Evolutionary conservation across 176 grass and related monocot species (phyloP).

Genomic region (Typha latifolia): DNA sequence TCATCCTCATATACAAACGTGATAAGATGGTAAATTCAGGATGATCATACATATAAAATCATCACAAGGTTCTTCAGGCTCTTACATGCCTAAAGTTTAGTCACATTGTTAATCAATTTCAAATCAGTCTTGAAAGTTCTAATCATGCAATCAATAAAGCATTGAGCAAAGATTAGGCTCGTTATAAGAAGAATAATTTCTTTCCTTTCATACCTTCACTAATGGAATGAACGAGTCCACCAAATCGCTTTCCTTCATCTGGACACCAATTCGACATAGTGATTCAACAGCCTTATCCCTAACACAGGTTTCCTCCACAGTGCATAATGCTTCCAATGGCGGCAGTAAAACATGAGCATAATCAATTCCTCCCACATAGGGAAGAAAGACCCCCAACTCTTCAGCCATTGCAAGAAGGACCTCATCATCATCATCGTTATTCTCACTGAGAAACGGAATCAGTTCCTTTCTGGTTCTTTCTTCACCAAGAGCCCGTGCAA

Average conservation of each 20-base stretch:
- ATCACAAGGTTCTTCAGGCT: no score
- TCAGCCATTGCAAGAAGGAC: slow-evolving; percentile 97
- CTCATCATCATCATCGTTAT: slow-evolving; percentile 96
- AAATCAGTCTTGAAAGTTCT: no score
- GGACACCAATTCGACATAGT: slow-evolving; percentile 74
- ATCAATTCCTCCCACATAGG: slow-evolving; percentile 90
- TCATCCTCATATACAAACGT: no score
- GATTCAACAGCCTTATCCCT: slow-evolving; percentile 90
- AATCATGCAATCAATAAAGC: background rate
- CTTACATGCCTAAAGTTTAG: no score
- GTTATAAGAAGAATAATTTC: background rate
- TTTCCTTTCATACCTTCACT: slow-evolving; percentile 48
- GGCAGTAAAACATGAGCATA: slow-evolving; percentile 78
- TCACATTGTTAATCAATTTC: no score
- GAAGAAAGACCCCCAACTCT: slow-evolving; percentile 88
- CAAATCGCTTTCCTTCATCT: slow-evolving; percentile 87
- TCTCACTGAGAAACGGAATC: slow-evolving; percentile 90
- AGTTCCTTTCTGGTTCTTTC: slow-evolving; percentile 91
- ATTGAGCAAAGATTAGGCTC: background rate
- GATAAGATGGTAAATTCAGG: no score
- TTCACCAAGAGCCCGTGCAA: slow-evolving; percentile 85
- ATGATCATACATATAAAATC: no score
- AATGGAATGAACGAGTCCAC: slow-evolving; percentile 60
- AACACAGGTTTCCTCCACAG: slow-evolving; percentile 94
- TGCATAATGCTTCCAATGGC: slow-evolving; percentile 80